phyloP scores from a whole-genome alignment of 306 rosid species.

The Nissolia schottii region DNA sequence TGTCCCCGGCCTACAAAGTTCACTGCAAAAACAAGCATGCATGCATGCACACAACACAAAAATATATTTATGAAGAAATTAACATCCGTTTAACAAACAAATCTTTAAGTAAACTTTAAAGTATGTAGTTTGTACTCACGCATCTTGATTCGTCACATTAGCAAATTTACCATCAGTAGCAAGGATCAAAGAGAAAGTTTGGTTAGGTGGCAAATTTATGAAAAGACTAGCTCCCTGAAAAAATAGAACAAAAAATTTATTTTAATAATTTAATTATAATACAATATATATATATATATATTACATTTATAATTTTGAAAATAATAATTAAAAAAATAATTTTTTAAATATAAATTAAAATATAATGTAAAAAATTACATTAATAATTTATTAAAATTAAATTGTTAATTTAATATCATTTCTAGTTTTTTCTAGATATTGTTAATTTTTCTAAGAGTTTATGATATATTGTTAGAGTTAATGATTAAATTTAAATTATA shows the following conservation, averaged over 20 bases:
- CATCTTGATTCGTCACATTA: neutral
- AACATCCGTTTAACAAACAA: neutral
- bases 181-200: conserved; percentile 30
- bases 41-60: neutral
- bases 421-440: too few species aligned
- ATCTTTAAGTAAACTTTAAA: neutral
- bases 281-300: too few species aligned
- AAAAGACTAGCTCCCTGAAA: conserved; percentile 47
- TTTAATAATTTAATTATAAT: too few species aligned
- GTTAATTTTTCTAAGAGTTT: too few species aligned
- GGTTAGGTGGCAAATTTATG: neutral
- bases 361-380: too few species aligned
- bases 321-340: too few species aligned
- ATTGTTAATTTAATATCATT: neutral
- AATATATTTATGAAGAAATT: neutral
- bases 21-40: conserved; percentile 26
- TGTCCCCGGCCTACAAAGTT: neutral
- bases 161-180: conserved; percentile 27
- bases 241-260: neutral
- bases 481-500: too few species aligned
- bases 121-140: conserved; percentile 34
- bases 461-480: too few species aligned
- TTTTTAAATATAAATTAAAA: too few species aligned
- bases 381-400: too few species aligned
- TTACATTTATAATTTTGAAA: too few species aligned